Base-by-base conservation (phyloP, 192 early-diverging fungal species). In the Backusella tarrabulga region DNA sequence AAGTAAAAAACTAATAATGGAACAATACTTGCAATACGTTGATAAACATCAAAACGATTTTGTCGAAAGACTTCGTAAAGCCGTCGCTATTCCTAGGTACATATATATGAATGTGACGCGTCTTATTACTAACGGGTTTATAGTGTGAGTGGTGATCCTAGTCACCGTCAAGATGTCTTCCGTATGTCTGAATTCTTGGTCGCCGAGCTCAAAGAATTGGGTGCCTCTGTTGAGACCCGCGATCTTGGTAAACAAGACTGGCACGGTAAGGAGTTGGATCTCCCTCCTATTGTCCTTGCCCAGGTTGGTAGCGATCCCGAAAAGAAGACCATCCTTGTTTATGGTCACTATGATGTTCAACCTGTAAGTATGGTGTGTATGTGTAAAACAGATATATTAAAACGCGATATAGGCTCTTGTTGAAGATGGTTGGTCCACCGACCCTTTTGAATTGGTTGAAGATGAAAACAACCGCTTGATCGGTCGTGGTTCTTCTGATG, bases 281-380 rank as follows among this genome's bases (percentile, higher is more conserved):
- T 99, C 68, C 96, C 98, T 71, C 97, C 96, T 41, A 90, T 99
- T 76, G 90, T 99, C 38, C 89, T 99, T 75, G 97, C 92, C 21
- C 90, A 90, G 79, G 96, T 96, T 79, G 98, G 98, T 72, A 91
- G 88, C 75, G 93, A 97, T 81, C 91, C 95, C 36, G 86, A 75
- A 80, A 99, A 99, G 92, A 96, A 96, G 90, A 99, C 96, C 23
- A 92, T 98, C 70, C 87, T 97, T 44, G 95, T 99, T 73, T 98
- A 98, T 85, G 96, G 97, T 19, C 97, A 99, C 86, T 98, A 98
- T 85, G 97, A 99, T 81, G 97, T 99, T 52, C 98, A 99, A 88
- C 98, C 98, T 52, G 94, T 91, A 71, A 84, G 88, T 76, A 32
- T 32, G 2, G 19, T 1, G 23, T 66, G 23, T 60, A 38, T 44